Evolutionary conservation across 2,329 filamentous ascomycete genomes (phyloP), one percentile per base, ranked within the genome.

Genomic region (Penicillium palitans): DNA sequence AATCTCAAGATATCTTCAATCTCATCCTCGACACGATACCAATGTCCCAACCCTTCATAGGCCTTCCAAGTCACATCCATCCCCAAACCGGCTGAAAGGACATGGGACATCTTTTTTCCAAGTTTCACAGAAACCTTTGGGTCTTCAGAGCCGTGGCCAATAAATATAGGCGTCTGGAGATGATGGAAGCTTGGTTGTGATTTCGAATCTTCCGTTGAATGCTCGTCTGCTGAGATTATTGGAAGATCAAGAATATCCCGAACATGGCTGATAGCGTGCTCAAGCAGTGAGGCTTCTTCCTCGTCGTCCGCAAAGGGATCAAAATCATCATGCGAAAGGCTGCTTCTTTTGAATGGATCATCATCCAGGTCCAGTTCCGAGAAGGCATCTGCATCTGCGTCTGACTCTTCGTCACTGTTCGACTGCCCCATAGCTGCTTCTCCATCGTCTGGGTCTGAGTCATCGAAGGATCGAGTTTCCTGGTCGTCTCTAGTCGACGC

Each of bases 191-290:
- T 40, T 29, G 25, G 31, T 19, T 29, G n/a, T 31, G 35, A 1
- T 19, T 4, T 8, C n/a, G 53, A 33, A 9, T 39, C 39, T n/a
- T 44, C 12, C 33, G 24, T 15, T 19, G 24, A 25, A 31, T 9
- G 21, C 19, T 15, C 50, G 19, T 52, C 37, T 25, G 42, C 7
- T 15, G 37, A 15, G n/a, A 54, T 27, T 9, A 52, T 25, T 10
- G 67, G 57, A 10, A 72, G 53, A 44, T 60, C 65, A 29, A 74
- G 65, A 9, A 79, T 66, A 57, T 74, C 73, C 37, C 75, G 69
- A 46, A 70, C 59, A 45, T 74, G 72, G 9, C 62, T 64, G 4
- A 72, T 52, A 3, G 70, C 70, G 21, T 68, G 70, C 41, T 71
- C 55, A 1, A 49, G 52, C 15, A 63, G 57, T 3, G 61, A 61